Conservation (phyloP, 2,329 filamentous ascomycete genomes). For the Claviceps spartinae region DNA sequence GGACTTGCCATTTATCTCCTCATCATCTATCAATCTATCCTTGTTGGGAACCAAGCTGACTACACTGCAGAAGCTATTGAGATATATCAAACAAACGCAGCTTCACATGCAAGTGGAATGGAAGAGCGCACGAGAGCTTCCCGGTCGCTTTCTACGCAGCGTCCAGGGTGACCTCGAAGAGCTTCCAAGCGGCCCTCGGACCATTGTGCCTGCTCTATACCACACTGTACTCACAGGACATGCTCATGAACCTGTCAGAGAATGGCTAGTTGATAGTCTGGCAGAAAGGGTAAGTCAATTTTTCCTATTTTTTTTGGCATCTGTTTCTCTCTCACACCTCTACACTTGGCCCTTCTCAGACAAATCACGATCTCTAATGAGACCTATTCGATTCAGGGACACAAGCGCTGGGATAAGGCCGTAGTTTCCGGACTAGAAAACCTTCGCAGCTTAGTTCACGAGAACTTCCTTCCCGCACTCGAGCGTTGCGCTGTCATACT, state of each 20-base stretch:
- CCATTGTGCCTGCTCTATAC: constrained; percentile 64
- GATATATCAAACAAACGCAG: constrained; percentile 73
- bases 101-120: constrained; percentile 70
- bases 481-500: constrained; percentile 73
- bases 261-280: constrained; percentile 80
- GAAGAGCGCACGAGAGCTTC: constrained; percentile 69
- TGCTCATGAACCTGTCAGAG: constrained; percentile 58
- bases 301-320: not conserved
- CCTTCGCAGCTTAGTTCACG: constrained; percentile 64
- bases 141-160: constrained; percentile 61
- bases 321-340: not conserved
- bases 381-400: constrained; percentile 41
- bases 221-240: constrained; percentile 77
- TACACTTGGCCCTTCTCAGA: not conserved
- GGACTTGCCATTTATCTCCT: constrained; percentile 70
- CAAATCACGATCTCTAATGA: not conserved
- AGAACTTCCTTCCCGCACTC: constrained; percentile 78
- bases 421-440: constrained; percentile 65
- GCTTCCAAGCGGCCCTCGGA: constrained; percentile 37
- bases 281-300: constrained; percentile 52
- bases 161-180: constrained; percentile 63
- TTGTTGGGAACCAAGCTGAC: constrained; percentile 78
- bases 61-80: constrained; percentile 70
- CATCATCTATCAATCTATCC: constrained; percentile 66
- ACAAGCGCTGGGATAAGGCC: constrained; percentile 90